Evolutionary conservation across 495 filamentous ascomycete genomes (phyloP), one percentile per base, ranked within the genome.

Genomic region (Penicillium cataractarum): DNA sequence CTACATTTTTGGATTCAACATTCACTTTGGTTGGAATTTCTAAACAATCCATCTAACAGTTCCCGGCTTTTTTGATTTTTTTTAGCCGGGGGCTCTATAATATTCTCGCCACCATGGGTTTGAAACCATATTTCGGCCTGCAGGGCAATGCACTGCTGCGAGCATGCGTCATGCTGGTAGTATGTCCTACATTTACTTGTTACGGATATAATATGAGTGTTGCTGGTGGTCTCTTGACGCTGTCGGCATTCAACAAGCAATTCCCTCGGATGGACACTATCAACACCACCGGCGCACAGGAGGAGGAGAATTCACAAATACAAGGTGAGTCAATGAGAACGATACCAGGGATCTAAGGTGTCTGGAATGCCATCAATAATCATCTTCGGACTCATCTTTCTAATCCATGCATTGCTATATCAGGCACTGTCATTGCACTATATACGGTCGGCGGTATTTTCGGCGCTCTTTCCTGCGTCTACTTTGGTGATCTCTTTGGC

Each of bases 401-500:
- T 65, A 39, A 61, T 24, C 4, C 1, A 49, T 35, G 17, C 4
- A 22, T 22, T 22, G 15, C 51, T 37, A 13, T 5, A 4, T 6
- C 26, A 65, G 63, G 63, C 19, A 65, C 63, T 6, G 63, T 65
- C 4, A 54, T 65, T 19, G 63, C 63, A 26, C 26, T 65, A 40
- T 72, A 62, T 58, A 69, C 54, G 46, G 58, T 63, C 52, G 65
- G 39, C 10, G 55, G 60, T 15, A 50, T 67, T 4, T 63, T 67
- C 39, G 61, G 65, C 22, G 60, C 65, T 2, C 52, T 67, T 22
- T 48, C 54, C 4, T 67, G 65, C 37, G 71, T 79, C 37, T 74
- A 69, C n/a, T 71, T 82, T 48, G 82, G 84, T n/a, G 82, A 83
- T 55, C 60, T 65, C 2, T 71, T 84, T 1, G 83, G 82, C 1